These are phyloP conservation scores for Cephalotrichum gorgonifer DNA, from an alignment of 2,329 filamentous ascomycete genomes.

Conservation along the genomic window DNA sequence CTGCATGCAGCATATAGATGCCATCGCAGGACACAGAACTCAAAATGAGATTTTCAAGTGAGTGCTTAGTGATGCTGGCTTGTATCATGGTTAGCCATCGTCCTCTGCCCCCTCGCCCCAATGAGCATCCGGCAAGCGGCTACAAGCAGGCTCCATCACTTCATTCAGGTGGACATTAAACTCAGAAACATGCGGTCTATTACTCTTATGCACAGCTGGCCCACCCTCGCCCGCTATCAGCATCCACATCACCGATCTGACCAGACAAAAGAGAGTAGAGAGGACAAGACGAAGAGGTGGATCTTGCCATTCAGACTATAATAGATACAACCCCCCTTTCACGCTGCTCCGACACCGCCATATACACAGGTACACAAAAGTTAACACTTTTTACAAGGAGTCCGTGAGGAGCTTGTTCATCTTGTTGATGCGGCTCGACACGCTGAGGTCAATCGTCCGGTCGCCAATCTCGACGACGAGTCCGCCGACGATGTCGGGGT, in stretches of 20 bases:
- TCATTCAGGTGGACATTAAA: too few relatives aligned
- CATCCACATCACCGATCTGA: neutral
- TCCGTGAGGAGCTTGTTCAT: conserved; percentile 99
- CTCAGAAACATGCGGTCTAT: neutral
- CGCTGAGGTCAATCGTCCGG: conserved; percentile 94
- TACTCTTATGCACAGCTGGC: neutral
- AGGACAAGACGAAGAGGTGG: neutral
- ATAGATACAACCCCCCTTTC: neutral
- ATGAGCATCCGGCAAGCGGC: too few relatives aligned
- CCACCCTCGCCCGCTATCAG: neutral
- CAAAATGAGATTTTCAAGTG: too few relatives aligned
- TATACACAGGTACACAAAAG: neutral
- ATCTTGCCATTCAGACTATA: neutral
- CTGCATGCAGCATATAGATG: too few relatives aligned
- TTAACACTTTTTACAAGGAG: conserved; percentile 95
- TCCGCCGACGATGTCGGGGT: conserved; percentile 88
- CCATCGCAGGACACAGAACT: too few relatives aligned
- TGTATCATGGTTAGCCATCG: too few relatives aligned
- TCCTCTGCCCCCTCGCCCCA: too few relatives aligned
- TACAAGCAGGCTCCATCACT: too few relatives aligned
- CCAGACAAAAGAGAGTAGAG: neutral
- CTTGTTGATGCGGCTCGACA: conserved; percentile 89
- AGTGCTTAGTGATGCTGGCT: too few relatives aligned
- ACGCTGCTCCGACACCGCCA: neutral
- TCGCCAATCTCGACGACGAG: conserved; percentile 94